These are phyloP conservation scores for Gryganskiella cystojenkinii DNA, from an alignment of 192 early-diverging fungal genomes.

Conservation along the genomic window DNA sequence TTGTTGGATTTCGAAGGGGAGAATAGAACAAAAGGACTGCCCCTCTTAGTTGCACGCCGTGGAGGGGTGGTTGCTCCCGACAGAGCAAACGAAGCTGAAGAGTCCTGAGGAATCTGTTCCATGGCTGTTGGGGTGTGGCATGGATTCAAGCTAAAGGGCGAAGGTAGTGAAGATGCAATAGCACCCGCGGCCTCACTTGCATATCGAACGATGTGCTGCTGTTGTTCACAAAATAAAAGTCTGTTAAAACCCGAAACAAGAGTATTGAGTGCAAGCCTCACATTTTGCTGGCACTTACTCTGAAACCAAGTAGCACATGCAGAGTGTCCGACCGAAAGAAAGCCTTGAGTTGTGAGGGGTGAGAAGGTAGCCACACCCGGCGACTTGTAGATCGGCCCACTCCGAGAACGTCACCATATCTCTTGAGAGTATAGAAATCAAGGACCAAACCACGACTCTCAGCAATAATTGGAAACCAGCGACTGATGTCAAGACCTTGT, in stretches of 20 bases:
- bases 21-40: too few relatives aligned
- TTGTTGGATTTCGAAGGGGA: too few relatives aligned
- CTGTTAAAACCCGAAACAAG: neutral
- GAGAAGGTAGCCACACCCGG: neutral
- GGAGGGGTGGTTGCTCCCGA: constrained; percentile 4
- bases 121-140: neutral
- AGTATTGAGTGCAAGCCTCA: neutral
- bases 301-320: neutral
- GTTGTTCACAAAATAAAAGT: neutral
- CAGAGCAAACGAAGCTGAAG: neutral
- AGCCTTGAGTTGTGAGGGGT: too few relatives aligned
- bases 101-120: neutral
- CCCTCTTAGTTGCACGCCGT: neutral
- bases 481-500: constrained; percentile 2
- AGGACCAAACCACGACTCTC: constrained; percentile 4
- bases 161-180: neutral
- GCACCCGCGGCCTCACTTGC: neutral
- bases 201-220: neutral
- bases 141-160: neutral
- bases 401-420: constrained; percentile 1
- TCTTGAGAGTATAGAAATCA: constrained; percentile 5
- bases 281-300: constrained; percentile 3
- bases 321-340: neutral
- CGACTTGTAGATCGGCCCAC: constrained; percentile 4
- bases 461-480: constrained; percentile 10